A percentile compares a stretch with the other conserved stretches of the same genome.
These are phyloP conservation scores for Mercurialis annua DNA, from an alignment of 345 rosid species.

Conservation along the genomic window DNA sequence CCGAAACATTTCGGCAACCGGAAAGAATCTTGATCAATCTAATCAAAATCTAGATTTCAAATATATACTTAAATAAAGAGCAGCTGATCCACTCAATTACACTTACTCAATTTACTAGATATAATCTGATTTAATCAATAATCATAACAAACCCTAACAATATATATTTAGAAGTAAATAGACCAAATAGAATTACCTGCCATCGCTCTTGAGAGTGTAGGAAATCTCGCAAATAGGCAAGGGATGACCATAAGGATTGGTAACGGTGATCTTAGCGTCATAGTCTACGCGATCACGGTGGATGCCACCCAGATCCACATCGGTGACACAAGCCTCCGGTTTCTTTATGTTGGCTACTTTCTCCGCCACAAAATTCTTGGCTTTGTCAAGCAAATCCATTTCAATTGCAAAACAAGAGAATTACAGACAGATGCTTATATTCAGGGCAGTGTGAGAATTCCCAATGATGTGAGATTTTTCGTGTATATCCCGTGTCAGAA, in stretches of 20 bases:
- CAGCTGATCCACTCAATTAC: too few relatives aligned
- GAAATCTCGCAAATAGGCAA: constrained; percentile 84
- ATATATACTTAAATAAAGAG: too few relatives aligned
- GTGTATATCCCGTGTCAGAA: background rate
- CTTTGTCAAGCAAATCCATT: constrained; percentile 36
- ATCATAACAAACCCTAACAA: background rate
- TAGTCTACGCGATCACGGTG: constrained; percentile 57
- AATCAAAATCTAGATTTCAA: too few relatives aligned
- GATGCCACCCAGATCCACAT: constrained; percentile 55
- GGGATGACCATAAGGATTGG: constrained; percentile 63
- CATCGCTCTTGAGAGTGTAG: constrained; percentile 64
- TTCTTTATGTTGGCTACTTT: constrained; percentile 57
- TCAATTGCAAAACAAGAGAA: too few relatives aligned
- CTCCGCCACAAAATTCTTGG: constrained; percentile 68
- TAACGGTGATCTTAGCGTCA: constrained; percentile 60
- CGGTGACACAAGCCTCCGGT: constrained; percentile 67
- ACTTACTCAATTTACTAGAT: too few relatives aligned
- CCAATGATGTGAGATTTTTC: background rate
- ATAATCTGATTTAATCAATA: too few relatives aligned
- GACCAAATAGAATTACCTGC: constrained; percentile 33
- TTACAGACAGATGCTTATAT: too few relatives aligned
- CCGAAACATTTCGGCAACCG: too few relatives aligned
- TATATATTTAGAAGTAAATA: background rate
- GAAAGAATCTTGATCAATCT: too few relatives aligned
- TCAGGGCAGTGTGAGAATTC: background rate